Evolutionary conservation across 768 basidiomycete species (phyloP), one percentile per base, ranked within the genome.

Genomic region (Podaxis sp.): DNA sequence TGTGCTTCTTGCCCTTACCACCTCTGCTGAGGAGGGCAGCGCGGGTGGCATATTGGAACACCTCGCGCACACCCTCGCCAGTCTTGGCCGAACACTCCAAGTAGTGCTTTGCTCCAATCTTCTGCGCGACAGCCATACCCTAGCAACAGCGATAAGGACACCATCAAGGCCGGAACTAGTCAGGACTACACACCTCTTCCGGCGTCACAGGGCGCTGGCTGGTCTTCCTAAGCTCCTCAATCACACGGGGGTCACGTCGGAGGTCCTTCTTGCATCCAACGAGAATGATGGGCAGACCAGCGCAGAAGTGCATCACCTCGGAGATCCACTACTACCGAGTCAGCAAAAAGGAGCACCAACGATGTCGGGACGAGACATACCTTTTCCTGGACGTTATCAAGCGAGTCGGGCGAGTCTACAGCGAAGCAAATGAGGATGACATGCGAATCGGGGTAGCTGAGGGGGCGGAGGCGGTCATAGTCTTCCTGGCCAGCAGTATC

Each of bases 361-460:
- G 13, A 53, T 15, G 27, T 55, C 1, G 19, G 37, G 11, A 59
- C 12, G 24, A 51, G 47, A 81, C 87, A 63, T 46, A 92, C 97
- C 92, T 98, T 98, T 82, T 99, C 97, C 82, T 98, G 95, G 33
- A 99, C 97, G 86, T 99, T 99, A 79, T 97, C 97, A 66, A 99
- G 83, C 54, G 96, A 98, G 76, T 98, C 96, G 37, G 96, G 96
- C 57, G 92, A 94, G 82, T 99, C 97, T 68, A 98, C 88, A 47
- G 97, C 95, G 76, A 97, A 99, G 76, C 96, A 98, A 78, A 99
- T 97, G 68, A 98, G 86, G 80, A 99, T 98, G 76, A 99, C 96
- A 75, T 99, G 96, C n/a, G 94, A 96, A 80, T 98, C 96, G 61
- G 96, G 96, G 79, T 99, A 99, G 70, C 91, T 93, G 73, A 99